Percentiles rank a stretch among this genome's conserved stretches.
Evolutionary conservation across 257 asterid genomes (phyloP).

Genomic region (Scutellaria barbata): DNA sequence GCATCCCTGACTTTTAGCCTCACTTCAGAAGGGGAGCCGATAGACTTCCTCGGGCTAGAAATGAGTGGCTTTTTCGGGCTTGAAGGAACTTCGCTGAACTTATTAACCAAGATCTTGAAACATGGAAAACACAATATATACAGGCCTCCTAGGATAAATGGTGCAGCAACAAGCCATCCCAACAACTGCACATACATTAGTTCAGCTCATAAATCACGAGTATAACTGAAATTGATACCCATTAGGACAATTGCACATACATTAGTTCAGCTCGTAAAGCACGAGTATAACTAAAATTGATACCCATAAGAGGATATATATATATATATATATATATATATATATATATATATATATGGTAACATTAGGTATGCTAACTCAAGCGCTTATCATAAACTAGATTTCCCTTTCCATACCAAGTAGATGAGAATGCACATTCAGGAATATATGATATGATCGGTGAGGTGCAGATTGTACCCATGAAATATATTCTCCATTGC

Average conservation of each 20-base stretch:
- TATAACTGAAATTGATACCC: conserved; percentile 21
- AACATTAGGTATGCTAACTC: background rate
- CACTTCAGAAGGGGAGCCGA: conserved; percentile 59
- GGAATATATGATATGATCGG: conserved; percentile 11
- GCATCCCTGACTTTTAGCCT: conserved; percentile 79
- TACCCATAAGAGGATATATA: too few species aligned
- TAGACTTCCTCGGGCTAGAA: conserved; percentile 58
- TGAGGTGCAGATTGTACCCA: background rate
- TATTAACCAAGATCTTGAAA: conserved; percentile 65
- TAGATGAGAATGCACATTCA: background rate
- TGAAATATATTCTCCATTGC: background rate
- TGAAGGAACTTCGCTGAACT: conserved; percentile 59
- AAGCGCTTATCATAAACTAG: background rate
- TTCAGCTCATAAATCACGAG: background rate
- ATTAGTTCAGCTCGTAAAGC: too few species aligned
- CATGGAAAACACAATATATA: conserved; percentile 68
- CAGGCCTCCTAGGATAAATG: conserved; percentile 66
- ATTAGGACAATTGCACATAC: too few species aligned
- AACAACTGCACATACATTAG: conserved; percentile 58
- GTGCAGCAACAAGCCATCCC: conserved; percentile 93
- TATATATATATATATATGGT: too few species aligned
- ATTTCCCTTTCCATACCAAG: conserved; percentile 15
- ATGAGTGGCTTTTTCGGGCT: conserved; percentile 59
- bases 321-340: too few species aligned
- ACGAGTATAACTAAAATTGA: too few species aligned